Base-by-base conservation (phyloP, 2,329 filamentous ascomycete genomes). In the Fusarium miscanthi region DNA sequence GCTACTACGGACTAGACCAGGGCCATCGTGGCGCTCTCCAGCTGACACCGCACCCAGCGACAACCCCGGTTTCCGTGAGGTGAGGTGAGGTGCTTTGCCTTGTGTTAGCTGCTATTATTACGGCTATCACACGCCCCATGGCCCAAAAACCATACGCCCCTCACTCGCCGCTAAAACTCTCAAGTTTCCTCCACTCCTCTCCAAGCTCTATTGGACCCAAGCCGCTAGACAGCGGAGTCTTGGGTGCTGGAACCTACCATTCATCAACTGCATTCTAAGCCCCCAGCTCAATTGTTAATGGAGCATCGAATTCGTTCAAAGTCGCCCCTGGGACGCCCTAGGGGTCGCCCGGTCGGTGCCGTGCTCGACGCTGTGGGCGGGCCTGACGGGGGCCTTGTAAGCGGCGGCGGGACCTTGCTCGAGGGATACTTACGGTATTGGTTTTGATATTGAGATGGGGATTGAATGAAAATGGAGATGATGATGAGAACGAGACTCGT, bases 1-100 rank as follows among this genome's bases (percentile, higher is more conserved):
- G 58, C 73, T 43, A 43, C 31, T 52, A 51, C 25, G 45, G 49
- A 69, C 66, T 75, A 73, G 72, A 69, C 75, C 66, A 75, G 74
- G 76, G 75, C 71, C 63, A 63, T 73, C 69, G 76, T 77, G 76
- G 76, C 76, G 76, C 72, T 60, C 59, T 75, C 74, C 75, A 77
- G 76, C 76, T 77, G 76, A 77, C 75, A 76, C 73, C 65, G 58
- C 66, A 70, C 68, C 58, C 67, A 72, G 65, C 60, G 70, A 72
- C 60, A 30, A 73, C 69, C 70, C 70, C 45, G 56, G 70, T 63
- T 73, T 70, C 46, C 63, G 62, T 66, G 63, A 65, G 54, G 69
- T 72, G 69, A 71, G 70, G 63, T 66, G 62, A 65, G 63, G 69
- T 72, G 69, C 69, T 72, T 72, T 72, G 65, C 70, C 64, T 62